Evolutionary conservation across 1,284 basidiomycete species (phyloP), one percentile per base, ranked within the genome.

Genomic region (Moesziomyces antarcticus): DNA sequence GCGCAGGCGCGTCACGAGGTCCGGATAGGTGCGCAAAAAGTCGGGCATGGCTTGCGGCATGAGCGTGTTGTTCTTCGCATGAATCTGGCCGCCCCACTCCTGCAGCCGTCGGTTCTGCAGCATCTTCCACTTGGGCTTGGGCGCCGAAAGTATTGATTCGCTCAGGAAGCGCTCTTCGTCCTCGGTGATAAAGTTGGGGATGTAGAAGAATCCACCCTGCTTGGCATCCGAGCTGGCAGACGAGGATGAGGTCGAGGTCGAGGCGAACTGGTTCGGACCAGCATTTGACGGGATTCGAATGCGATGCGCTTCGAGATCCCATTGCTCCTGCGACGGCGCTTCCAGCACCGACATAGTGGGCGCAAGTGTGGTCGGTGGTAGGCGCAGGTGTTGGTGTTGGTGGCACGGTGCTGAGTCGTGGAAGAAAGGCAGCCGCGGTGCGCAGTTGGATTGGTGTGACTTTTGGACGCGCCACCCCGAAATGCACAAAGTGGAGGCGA

Each of bases 41-140:
- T 86, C 56, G 0, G 92, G 92, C 84, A 93, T 85, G 5, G 87
- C 80, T 79, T 90, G 88, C 20, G 88, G 85, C 42, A 93, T 84
- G 10, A 94, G 86, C 83, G 46, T 89, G 89, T 63, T 69, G 35
- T 79, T 81, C 65, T 89, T 89, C 8, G 86, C 81, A 14, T 88
- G 87, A 50, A 92, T 84, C 73, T 91, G 90, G 3, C 91, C 91
- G 11, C 91, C 82, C 78, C 79, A 82, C 49, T 76, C 66, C 44
- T 83, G 82, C 37, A 83, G 58, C 13, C 80, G 60, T 51, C 69
- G 43, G 41, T 93, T 93, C 5, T 89, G 88, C 20, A 94, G 87
- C n/a, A 88, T 88, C 84, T 91, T 93, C 93, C 93, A 96, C 83
- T 90, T 92, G 10, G 89, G 90, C 78, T 88, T 89, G n/a, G 92